These are phyloP conservation scores for Entomortierella chlamydospora DNA, from an alignment of 192 early-diverging fungal species.

Conservation along the genomic window DNA sequence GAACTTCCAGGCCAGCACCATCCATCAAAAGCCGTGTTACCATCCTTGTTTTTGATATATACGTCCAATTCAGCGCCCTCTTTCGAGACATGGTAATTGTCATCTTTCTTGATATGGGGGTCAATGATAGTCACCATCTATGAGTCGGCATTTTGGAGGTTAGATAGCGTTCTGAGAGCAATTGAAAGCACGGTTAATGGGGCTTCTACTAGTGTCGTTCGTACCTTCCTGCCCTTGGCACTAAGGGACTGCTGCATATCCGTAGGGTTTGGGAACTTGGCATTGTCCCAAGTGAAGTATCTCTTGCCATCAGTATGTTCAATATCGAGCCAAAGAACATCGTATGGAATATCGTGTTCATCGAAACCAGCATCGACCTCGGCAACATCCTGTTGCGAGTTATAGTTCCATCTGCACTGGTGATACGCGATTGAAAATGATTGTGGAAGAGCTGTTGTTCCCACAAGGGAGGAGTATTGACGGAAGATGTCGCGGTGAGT, in stretches of 20 bases:
- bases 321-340: constrained; percentile 99
- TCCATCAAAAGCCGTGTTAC: constrained; percentile 83
- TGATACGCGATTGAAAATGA: constrained; percentile 94
- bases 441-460: constrained; percentile 86
- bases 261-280: constrained; percentile 89
- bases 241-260: constrained; percentile 86
- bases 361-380: constrained; percentile 92
- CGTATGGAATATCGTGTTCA: constrained; percentile 91
- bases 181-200: not conserved
- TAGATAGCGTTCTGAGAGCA: not conserved
- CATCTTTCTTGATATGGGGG: constrained; percentile 94
- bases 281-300: constrained; percentile 97
- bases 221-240: constrained; percentile 80
- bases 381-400: constrained; percentile 88
- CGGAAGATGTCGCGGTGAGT: constrained; percentile 72
- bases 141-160: not conserved
- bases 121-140: constrained; percentile 97
- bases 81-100: constrained; percentile 79
- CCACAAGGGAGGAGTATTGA: constrained; percentile 84
- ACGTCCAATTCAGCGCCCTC: constrained; percentile 79
- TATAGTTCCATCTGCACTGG: constrained; percentile 99
- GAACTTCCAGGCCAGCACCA: constrained; percentile 99
- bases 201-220: no score
- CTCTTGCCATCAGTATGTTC: constrained; percentile 99
- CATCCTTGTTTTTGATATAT: constrained; percentile 83